Conservation (phyloP, 179 eudicot species). For the Amaranthus tricolor region DNA sequence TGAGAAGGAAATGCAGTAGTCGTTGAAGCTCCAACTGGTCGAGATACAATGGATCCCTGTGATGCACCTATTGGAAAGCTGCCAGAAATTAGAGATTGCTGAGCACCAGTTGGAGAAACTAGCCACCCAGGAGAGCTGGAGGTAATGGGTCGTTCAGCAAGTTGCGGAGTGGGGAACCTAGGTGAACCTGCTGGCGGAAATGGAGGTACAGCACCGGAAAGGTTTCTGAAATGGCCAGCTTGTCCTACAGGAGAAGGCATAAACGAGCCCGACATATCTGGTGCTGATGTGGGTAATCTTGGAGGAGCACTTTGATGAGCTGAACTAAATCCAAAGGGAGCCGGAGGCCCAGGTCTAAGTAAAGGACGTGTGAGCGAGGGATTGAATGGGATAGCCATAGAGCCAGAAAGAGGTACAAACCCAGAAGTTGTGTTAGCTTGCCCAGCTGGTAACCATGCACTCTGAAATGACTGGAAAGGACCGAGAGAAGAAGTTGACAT, state of each 20-base stretch:
- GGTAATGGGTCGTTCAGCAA: constrained; percentile 27
- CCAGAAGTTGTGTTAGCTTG: constrained; percentile 44
- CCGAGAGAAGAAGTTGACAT: constrained; percentile 39
- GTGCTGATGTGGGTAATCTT: constrained; percentile 43
- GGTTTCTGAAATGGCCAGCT: constrained; percentile 44
- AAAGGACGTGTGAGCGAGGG: constrained; percentile 37
- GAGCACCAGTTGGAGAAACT: constrained; percentile 28
- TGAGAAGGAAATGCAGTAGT: constrained; percentile 31
- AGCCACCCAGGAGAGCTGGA: constrained; percentile 36
- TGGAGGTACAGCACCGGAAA: constrained; percentile 27
- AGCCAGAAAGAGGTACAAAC: constrained; percentile 28
- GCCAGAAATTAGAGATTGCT: constrained; percentile 18
- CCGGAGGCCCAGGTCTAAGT: constrained; percentile 45
- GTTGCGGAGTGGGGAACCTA: constrained; percentile 26
- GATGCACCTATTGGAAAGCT: constrained; percentile 25
- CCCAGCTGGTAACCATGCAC: constrained; percentile 54
- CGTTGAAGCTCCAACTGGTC: constrained; percentile 24
- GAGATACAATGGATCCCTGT: constrained; percentile 20
- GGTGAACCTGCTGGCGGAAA: constrained; percentile 37
- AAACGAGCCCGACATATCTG: constrained; percentile 39
- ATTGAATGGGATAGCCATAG: constrained; percentile 40
- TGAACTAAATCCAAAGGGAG: constrained; percentile 36
- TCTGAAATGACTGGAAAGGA: constrained; percentile 49
- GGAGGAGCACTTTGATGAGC: constrained; percentile 42
- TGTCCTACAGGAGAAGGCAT: constrained; percentile 49